Evolutionary conservation across 768 basidiomycete species (phyloP), one percentile per base, ranked within the genome.

Genomic region (Pisolithus marmoratus): DNA sequence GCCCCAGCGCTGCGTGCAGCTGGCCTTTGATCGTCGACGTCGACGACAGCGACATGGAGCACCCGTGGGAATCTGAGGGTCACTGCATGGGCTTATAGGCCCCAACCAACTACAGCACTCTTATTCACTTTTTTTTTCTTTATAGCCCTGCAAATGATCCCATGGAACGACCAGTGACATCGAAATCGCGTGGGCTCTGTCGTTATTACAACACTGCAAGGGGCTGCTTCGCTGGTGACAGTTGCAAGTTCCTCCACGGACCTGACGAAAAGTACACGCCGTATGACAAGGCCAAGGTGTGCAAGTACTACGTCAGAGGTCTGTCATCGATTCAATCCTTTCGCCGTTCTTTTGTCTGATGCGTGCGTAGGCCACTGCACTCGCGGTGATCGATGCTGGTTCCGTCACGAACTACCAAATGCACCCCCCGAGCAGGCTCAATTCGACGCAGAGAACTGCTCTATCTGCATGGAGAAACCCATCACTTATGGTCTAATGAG

Each of bases 201-300:
- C 74, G 72, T 47, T 90, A 85, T 63, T 87, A 86, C 61, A 67
- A 71, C 14, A 74, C 77, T 19, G 64, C 74, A 0, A 72, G 85
- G 46, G 89, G 90, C 8, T 92, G 89, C 68, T 86, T 81, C 55
- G 76, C 81, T 7, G 84, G 81, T 34, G 67, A 80, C 48, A 65
- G 66, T 6, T 92, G 89, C 81, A 90, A 87, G 72, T 92, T 90
- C 66, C 72, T 86, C 11, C 89, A 92, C 54, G 80, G 78, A 44
- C 70, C 74, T 23, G 59, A 71, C 58, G 65, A 75, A 64, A 59
- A 65, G 63, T 34, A 86, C 40, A 85, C 86, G 2, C 84, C 84
- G 2, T 87, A 80, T 59, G 89, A 91, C 70, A 74, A 81, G 66
- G 69, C 74, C 31, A 90, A 91, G 74, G 70, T 71, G 29, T 91